Evolutionary conservation across 2,329 filamentous ascomycete species (phyloP), one percentile per base, ranked within the genome.

Genomic region (Coniochaeta pulveracea): DNA sequence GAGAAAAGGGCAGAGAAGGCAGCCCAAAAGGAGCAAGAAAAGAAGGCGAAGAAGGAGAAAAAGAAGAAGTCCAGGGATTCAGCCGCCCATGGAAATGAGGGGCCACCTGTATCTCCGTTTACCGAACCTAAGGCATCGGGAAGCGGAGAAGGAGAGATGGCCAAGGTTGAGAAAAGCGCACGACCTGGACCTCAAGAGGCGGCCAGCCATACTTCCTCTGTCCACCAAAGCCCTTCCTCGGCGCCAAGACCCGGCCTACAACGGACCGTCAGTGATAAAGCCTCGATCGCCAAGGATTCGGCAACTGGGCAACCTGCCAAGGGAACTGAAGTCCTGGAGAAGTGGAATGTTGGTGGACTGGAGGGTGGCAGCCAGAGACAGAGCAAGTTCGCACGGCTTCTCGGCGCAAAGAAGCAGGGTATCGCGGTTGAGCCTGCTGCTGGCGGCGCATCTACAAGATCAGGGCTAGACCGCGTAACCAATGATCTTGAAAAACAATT

Each of bases 401-500:
- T 76, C 4, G 71, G 71, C 14, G 66, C 56, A 3, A 68, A 63
- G 39, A 71, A 67, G 48, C 54, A 54, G 16, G 54, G 56, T 14
- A 31, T 31, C 17, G 50, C 47, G 19, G 47, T 41, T 6, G 37
- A 45, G 1, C 34, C 43, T 2, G 38, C 42, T 9, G 26, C 41
- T 3, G 26, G 14, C 37, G 22, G 12, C n/a, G n/a, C n/a, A n/a
- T n/a, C n/a, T n/a, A n/a, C n/a, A n/a, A n/a, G n/a, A n/a, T n/a
- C n/a, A n/a, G 19, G 23, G 11, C 22, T 10, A 11, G 10, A 7
- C 36, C 56, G 59, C 41, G 60, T 65, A 19, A 63, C 71, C 40
- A 57, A 59, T 18, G 68, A 73, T 27, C 61, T 76, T 15, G 67
- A 72, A 50, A 60, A 60, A 38, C 72, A 76, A 44, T 76, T 69